Percentiles rank a stretch among this genome's conserved stretches.
Evolutionary conservation across 352 stramenopile genomes (phyloP).

Genomic region (Pelagophyceae sp.): DNA sequence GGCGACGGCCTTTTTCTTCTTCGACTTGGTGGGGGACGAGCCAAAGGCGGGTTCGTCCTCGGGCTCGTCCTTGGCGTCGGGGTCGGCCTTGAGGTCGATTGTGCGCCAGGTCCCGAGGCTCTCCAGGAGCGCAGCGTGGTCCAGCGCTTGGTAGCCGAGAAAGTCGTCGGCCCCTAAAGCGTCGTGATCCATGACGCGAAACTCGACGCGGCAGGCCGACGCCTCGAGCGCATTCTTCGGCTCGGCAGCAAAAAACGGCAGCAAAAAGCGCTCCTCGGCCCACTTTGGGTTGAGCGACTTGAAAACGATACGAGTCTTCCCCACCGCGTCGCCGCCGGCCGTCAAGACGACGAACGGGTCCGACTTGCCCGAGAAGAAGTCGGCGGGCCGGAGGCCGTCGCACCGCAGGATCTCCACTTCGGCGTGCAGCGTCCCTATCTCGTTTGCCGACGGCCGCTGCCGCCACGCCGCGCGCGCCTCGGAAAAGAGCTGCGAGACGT

Average conservation of each 20-base stretch:
- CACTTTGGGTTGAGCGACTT: conserved; percentile 25
- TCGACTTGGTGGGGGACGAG: background rate
- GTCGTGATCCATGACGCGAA: conserved; percentile 26
- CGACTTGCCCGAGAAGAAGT: conserved; percentile 22
- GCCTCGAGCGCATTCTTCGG: background rate
- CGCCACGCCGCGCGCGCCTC: background rate
- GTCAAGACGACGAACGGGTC: conserved; percentile 24
- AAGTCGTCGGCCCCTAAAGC: conserved; percentile 15
- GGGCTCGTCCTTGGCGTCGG: background rate
- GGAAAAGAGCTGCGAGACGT: background rate
- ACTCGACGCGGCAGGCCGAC: conserved; percentile 19
- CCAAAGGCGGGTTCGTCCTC: background rate
- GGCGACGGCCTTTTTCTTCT: background rate
- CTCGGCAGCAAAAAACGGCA: background rate
- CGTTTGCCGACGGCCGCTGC: background rate
- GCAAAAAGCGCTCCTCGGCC: conserved; percentile 17
- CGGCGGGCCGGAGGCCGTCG: conserved; percentile 10
- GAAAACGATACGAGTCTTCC: background rate
- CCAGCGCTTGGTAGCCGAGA: conserved; percentile 13
- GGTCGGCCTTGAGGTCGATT: conserved; percentile 14
- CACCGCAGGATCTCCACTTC: conserved; percentile 14
- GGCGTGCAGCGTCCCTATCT: background rate
- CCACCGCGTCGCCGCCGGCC: conserved; percentile 16
- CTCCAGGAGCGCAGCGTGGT: conserved; percentile 21
- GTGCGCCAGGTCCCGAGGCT: conserved; percentile 20